Evolutionary conservation across 2,329 filamentous ascomycete genomes (phyloP).

Genomic region (Aspergillus brunneoviolaceus): DNA sequence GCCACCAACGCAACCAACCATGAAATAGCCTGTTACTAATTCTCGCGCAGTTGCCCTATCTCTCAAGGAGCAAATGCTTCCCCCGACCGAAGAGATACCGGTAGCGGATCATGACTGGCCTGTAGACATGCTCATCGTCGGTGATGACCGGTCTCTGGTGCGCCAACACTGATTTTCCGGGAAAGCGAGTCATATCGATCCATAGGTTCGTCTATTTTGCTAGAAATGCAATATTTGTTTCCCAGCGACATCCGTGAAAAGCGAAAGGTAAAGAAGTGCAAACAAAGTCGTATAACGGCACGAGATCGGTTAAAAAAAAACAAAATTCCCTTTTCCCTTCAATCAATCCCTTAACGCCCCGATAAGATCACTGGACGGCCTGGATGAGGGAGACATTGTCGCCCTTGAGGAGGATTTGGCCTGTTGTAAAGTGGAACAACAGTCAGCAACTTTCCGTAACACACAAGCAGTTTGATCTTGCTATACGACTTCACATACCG

Average conservation of each 20-base stretch:
- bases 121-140: slow-evolving; percentile 74
- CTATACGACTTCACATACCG: slow-evolving; percentile 56
- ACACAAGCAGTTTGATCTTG: neutral
- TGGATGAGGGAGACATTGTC: slow-evolving; percentile 86
- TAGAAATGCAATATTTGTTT: slow-evolving; percentile 19
- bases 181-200: slow-evolving; percentile 19
- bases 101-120: slow-evolving; percentile 74
- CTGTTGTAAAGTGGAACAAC: slow-evolving; percentile 43
- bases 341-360: slow-evolving; percentile 8
- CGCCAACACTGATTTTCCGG: slow-evolving; percentile 26
- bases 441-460: slow-evolving; percentile 12
- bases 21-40: slow-evolving; percentile 23
- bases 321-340: slow-evolving; percentile 3
- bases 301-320: slow-evolving; percentile 1
- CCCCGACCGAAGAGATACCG: slow-evolving; percentile 65
- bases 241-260: slow-evolving; percentile 20
- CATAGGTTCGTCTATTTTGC: slow-evolving; percentile 21
- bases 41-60: slow-evolving; percentile 68
- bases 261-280: slow-evolving; percentile 13
- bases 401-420: slow-evolving; percentile 82
- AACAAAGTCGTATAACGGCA: slow-evolving; percentile 13
- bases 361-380: slow-evolving; percentile 38
- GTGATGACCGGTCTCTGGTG: slow-evolving; percentile 61
- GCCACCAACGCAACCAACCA: slow-evolving; percentile 4
- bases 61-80: slow-evolving; percentile 80